These are phyloP conservation scores for Phytophthora sojae DNA, from an alignment of 352 stramenopile species.

Conservation along the genomic window DNA sequence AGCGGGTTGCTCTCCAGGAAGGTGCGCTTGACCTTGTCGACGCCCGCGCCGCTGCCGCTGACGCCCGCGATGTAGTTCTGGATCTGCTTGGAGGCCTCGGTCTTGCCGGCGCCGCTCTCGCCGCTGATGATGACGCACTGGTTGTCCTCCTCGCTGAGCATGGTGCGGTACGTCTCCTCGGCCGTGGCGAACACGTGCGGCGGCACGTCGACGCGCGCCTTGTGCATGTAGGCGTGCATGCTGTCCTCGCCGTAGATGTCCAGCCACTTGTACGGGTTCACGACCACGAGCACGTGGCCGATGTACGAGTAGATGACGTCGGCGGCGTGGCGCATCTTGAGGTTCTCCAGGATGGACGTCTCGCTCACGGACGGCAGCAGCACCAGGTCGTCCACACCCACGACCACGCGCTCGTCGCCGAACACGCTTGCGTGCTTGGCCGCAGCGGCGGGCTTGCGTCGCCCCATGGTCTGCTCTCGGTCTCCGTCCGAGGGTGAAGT, in stretches of 20 bases:
- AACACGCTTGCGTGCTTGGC: conserved; percentile 42
- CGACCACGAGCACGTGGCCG: conserved; percentile 87
- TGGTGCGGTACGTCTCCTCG: conserved; percentile 88
- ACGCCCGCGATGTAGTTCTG: conserved; percentile 92
- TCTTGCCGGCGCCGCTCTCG: conserved; percentile 88
- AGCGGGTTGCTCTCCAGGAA: conserved; percentile 96
- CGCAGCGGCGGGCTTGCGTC: conserved; percentile 25
- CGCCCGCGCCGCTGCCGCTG: conserved; percentile 73
- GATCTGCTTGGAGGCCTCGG: conserved; percentile 91
- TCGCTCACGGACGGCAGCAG: conserved; percentile 76
- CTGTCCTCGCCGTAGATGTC: conserved; percentile 88
- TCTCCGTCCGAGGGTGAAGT: conserved; percentile 13
- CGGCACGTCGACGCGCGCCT: conserved; percentile 86
- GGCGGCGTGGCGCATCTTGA: conserved; percentile 87
- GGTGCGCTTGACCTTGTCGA: conserved; percentile 90
- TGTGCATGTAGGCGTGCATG: conserved; percentile 87
- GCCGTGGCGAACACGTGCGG: conserved; percentile 89
- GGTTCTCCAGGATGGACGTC: conserved; percentile 87
- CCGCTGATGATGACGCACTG: conserved; percentile 92
- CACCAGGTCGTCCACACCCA: conserved; percentile 88
- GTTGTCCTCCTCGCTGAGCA: conserved; percentile 90
- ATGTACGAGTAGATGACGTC: conserved; percentile 93
- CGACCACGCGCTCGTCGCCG: conserved; percentile 70
- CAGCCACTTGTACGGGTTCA: conserved; percentile 93
- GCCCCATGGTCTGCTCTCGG: conserved; percentile 31